Base-by-base conservation (phyloP, 768 basidiomycete genomes). In the Daedaleopsis sinensis region DNA sequence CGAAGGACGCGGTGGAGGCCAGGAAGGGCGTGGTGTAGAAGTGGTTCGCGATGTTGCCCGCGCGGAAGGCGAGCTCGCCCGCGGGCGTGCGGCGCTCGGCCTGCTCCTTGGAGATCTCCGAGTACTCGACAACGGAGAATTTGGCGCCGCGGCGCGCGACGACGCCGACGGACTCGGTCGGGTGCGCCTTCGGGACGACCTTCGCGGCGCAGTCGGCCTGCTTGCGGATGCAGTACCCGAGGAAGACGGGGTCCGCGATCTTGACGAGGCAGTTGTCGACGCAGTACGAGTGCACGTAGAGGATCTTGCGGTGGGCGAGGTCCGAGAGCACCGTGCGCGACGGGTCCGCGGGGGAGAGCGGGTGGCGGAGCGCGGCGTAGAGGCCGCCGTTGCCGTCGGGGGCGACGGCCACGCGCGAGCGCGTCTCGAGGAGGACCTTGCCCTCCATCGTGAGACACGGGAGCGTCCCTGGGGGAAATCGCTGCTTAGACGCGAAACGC, bases 261-360 rank as follows among this genome's bases (percentile, higher is more conserved):
- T 89, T 87, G 64, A 98, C 97, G 61, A 99, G 90, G 76, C 97
- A 98, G 80, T 99, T 99, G 80, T 99, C 97, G 68, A 99, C 97
- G 70, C 96, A 89, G 79, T 97, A 98, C 2, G 88, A 91, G 76
- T 99, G 96, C 52, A 99, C 82, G 76, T 96, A 97, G 59, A 87
- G 82, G 64, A 98, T 78, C 44, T 86, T 84, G 65, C 94, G 93
- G 44, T 78, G 72, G 24, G 80, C 77, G 64, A 98, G 83, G 73
- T 98, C 94, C 43, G 89, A 82, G 44, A 99, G 87, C 51, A 98
- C 94, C 21, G 90, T 90, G 56, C 76, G 82, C 19, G 84, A 79
- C 65, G 82, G 81, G 72, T 85, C 75, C 37, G 82, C 71, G 27
- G 27, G 27, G 4, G 85, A 84, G 21, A 96, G 72, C 2, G 94